Conservation (phyloP, 768 basidiomycete species). For the Termitomyces sp. region DNA sequence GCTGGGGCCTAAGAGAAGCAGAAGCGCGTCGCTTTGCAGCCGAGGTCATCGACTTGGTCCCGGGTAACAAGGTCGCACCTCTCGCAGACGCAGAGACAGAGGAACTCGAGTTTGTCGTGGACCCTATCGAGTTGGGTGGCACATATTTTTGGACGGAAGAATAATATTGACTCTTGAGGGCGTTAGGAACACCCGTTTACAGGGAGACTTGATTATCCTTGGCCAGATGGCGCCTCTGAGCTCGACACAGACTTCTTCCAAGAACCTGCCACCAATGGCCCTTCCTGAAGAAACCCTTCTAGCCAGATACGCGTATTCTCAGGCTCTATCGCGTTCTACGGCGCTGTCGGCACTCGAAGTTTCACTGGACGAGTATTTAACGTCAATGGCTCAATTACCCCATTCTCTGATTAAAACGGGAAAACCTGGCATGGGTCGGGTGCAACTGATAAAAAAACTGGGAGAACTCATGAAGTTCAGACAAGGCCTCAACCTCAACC, state of each 20-base stretch:
- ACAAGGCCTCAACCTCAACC: slow-evolving; percentile 86
- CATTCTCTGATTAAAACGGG: slow-evolving; percentile 73
- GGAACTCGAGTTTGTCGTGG: slow-evolving; percentile 89
- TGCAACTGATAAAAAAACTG: slow-evolving; percentile 85
- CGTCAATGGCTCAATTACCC: slow-evolving; percentile 77
- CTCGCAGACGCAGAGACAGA: slow-evolving; percentile 76
- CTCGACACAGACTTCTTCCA: slow-evolving; percentile 39
- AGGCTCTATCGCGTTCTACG: slow-evolving; percentile 87
- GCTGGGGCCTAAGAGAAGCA: slow-evolving; percentile 80
- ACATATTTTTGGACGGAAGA: slow-evolving; percentile 8
- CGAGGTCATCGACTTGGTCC: slow-evolving; percentile 50
- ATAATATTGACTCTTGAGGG: slow-evolving; percentile 10
- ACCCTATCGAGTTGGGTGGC: slow-evolving; percentile 76
- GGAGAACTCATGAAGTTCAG: slow-evolving; percentile 90
- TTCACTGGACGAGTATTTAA: slow-evolving; percentile 77
- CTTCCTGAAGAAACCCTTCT: slow-evolving; percentile 71
- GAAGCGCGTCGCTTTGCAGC: slow-evolving; percentile 66
- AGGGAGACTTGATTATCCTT: slow-evolving; percentile 89
- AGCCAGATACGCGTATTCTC: slow-evolving; percentile 88
- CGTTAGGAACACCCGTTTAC: slow-evolving; percentile 73
- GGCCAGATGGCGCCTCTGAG: slow-evolving; percentile 64
- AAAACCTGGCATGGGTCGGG: slow-evolving; percentile 76
- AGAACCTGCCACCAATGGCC: slow-evolving; percentile 43
- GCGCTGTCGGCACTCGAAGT: slow-evolving; percentile 84
- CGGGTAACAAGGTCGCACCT: slow-evolving; percentile 56